phyloP scores from a whole-genome alignment of 225 moss, liverwort and hornwort species.

The Physcomitrellopsis africana region DNA sequence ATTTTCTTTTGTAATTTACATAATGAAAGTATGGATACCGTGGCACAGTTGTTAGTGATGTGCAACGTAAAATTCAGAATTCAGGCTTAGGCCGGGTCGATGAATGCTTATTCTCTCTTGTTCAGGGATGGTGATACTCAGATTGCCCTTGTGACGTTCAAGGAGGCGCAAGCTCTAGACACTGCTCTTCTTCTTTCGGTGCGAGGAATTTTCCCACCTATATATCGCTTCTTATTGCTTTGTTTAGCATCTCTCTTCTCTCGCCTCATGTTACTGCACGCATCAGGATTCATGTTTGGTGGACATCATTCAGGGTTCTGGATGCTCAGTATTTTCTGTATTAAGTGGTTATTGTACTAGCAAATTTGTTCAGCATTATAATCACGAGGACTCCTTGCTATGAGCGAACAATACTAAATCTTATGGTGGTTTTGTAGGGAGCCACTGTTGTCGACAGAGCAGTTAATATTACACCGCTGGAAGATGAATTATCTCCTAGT shows the following conservation, averaged over 20 bases:
- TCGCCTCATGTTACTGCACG: neutral
- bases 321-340: neutral
- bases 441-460: constrained; percentile 64
- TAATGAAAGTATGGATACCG: no score
- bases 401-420: neutral
- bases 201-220: constrained; percentile 27
- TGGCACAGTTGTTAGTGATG: no score
- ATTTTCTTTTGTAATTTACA: neutral
- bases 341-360: no score
- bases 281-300: neutral
- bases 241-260: constrained; percentile 1
- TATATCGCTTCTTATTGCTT: neutral
- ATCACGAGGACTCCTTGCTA: no score
- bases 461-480: constrained; percentile 53
- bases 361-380: no score
- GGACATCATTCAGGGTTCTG: neutral
- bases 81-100: no score
- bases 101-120: neutral
- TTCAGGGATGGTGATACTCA: constrained; percentile 83
- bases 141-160: constrained; percentile 90
- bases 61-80: no score
- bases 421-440: constrained; percentile 39
- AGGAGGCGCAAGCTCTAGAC: constrained; percentile 81
- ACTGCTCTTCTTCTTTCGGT: constrained; percentile 96
- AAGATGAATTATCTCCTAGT: constrained; percentile 60